Percentiles rank a stretch among this genome's conserved stretches.
Evolutionary conservation across 805 yeast genomes (phyloP).

Genomic region (Kazachstania bromeliacearum): DNA sequence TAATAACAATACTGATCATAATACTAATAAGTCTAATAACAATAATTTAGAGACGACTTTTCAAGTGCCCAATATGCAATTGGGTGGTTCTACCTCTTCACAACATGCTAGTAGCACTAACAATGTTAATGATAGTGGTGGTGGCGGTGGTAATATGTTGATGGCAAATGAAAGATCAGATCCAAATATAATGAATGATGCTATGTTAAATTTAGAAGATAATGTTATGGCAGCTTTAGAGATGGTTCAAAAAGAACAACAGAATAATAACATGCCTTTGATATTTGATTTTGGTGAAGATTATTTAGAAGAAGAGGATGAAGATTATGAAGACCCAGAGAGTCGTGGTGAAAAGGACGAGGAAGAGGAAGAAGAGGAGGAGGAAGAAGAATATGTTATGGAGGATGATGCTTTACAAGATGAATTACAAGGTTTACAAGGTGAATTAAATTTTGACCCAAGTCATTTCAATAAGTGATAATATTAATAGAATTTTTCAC

Average conservation of each 20-base stretch:
- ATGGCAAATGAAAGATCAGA: background rate
- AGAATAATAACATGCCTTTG: constrained; percentile 4
- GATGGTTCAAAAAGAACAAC: constrained; percentile 17
- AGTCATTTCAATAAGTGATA: too few species aligned
- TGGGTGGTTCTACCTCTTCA: too few species aligned
- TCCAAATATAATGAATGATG: constrained; percentile 16
- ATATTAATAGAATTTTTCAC: too few species aligned
- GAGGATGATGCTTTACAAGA: constrained; percentile 3
- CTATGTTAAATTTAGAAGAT: constrained; percentile 20
- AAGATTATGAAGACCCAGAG: constrained; percentile 9
- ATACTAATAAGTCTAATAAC: background rate
- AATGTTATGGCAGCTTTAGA: constrained; percentile 25
- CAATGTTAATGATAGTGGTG: constrained; percentile 1
- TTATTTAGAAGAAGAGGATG: constrained; percentile 10
- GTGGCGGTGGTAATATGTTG: too few species aligned
- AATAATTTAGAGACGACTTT: too few species aligned
- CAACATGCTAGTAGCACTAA: background rate
- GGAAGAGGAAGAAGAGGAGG: constrained; percentile 2
- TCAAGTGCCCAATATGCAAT: too few species aligned
- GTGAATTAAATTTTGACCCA: too few species aligned
- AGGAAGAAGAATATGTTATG: constrained; percentile 1
- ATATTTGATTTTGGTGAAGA: constrained; percentile 8
- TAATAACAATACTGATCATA: background rate
- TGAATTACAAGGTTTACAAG: constrained; percentile 4
- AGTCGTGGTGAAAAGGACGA: constrained; percentile 3